Evolutionary conservation across 176 grass and related monocot genomes (phyloP).

Genomic region (Oryza punctata): DNA sequence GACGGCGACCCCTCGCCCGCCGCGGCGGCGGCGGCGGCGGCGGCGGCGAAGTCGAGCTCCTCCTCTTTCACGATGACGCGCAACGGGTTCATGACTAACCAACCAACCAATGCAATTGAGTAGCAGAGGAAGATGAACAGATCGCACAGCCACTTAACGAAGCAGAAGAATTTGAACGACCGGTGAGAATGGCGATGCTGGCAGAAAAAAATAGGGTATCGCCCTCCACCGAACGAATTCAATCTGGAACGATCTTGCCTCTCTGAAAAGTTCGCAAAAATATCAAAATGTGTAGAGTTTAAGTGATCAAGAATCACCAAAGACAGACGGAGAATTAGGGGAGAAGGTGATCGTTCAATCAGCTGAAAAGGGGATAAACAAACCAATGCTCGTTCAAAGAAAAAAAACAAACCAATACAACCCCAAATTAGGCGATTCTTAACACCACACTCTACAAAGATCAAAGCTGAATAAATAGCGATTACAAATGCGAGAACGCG

Average conservation of each 20-base stretch:
- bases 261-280: neutral
- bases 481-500: neutral
- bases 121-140: neutral
- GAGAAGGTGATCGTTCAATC: neutral
- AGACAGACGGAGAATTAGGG: neutral
- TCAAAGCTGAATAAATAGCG: neutral
- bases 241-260: neutral
- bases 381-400: too few species aligned
- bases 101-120: neutral
- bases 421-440: neutral
- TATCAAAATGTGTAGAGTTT: neutral
- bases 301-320: neutral
- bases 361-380: neutral
- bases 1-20: conserved; percentile 14
- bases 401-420: neutral
- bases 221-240: neutral
- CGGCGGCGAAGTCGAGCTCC: conserved; percentile 37
- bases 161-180: neutral
- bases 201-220: neutral
- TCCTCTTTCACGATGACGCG: conserved; percentile 50
- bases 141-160: neutral
- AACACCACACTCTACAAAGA: neutral
- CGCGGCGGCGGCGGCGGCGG: conserved; percentile 29
- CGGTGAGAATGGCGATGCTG: neutral
- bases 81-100: conserved; percentile 35